Evolutionary conservation across 2,329 filamentous ascomycete genomes (phyloP).

Genomic region (Pseudomassariella vexata): DNA sequence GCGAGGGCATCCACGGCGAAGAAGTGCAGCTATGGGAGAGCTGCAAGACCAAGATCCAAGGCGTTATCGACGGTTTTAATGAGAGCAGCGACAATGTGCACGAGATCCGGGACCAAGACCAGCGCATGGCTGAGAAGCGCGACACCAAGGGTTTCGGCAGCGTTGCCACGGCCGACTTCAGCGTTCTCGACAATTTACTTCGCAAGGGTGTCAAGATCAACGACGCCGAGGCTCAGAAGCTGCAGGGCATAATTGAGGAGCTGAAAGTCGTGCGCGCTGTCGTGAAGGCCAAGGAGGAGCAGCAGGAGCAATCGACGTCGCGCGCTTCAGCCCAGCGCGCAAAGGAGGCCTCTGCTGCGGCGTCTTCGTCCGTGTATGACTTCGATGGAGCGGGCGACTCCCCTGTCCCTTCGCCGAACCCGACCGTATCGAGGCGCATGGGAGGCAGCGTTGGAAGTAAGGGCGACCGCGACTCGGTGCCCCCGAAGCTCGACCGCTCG

Average conservation of each 20-base stretch:
- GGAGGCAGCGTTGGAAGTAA: constrained; percentile 22
- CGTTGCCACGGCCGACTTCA: constrained; percentile 22
- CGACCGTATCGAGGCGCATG: constrained; percentile 28
- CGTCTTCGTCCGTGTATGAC: constrained; percentile 31
- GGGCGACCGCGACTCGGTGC: constrained; percentile 45
- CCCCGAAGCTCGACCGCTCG: constrained; percentile 43
- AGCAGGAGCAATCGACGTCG: constrained; percentile 22
- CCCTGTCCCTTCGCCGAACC: constrained; percentile 33
- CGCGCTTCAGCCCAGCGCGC: constrained; percentile 18
- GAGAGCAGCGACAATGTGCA: constrained; percentile 31
- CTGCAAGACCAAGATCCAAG: constrained; percentile 30
- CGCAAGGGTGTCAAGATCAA: constrained; percentile 27
- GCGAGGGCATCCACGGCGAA: constrained; percentile 32
- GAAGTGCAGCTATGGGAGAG: constrained; percentile 35
- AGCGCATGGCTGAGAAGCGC: constrained; percentile 29
- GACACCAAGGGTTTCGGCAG: constrained; percentile 19
- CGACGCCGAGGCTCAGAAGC: constrained; percentile 17
- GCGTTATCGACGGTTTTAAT: constrained; percentile 30
- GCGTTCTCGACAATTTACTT: constrained; percentile 25
- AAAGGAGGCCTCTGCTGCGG: constrained; percentile 20
- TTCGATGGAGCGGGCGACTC: constrained; percentile 38
- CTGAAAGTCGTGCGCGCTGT: constrained; percentile 33
- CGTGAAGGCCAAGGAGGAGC: constrained; percentile 34
- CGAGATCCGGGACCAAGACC: constrained; percentile 32
- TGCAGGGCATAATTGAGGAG: constrained; percentile 29